Base-by-base conservation (phyloP, 1,284 basidiomycete genomes). In the Amylostereum areolatum region DNA sequence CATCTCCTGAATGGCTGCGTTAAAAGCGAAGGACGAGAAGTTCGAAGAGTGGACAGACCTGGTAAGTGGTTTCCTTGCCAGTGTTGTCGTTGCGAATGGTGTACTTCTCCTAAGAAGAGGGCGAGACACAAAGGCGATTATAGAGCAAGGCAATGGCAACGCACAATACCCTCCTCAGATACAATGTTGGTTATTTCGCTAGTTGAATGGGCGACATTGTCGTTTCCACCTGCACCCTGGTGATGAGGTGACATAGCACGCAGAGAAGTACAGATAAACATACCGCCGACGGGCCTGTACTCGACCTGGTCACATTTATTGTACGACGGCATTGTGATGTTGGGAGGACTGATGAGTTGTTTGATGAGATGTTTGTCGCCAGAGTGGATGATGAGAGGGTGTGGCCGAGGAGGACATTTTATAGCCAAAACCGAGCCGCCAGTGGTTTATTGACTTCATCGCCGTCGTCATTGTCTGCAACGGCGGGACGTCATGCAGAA, bases 31-130 rank as follows among this genome's bases (percentile, higher is more conserved):
- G n/a, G 25, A 7, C 6, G 30, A 18, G 25, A 28, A 11, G 25
- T 8, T 5, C 4, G 41, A 18, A 8, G 5, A n/a, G 27, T 6
- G 4, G 12, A 43, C 41, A 29, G 7, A 43, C 41, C 41, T 43
- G 41, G n/a, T 43, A 43, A 43, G 41, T 43, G 5, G 41, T 43
- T 28, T 43, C 41, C n/a, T 43, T 43, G 41, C 41, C 41, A 28
- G 41, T 43, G 41, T 43, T 43, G 6, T 43, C 41, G n/a, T 43
- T 43, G 24, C 41, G 41, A 11, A 43, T 43, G 6, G 28, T 43
- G 41, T 43, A 43, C 41, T 43, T 43, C 11, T 29, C 28, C 41
- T 43, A 11, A n/a, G 7, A 43, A 12, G 6, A 6, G 6, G 6
- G 41, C n/a, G 11, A 43, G 25, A 8, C 7, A 6, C 11, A 43